phyloP scores from a whole-genome alignment of 345 rosid species.

The Eucalyptus sideroxylon region DNA sequence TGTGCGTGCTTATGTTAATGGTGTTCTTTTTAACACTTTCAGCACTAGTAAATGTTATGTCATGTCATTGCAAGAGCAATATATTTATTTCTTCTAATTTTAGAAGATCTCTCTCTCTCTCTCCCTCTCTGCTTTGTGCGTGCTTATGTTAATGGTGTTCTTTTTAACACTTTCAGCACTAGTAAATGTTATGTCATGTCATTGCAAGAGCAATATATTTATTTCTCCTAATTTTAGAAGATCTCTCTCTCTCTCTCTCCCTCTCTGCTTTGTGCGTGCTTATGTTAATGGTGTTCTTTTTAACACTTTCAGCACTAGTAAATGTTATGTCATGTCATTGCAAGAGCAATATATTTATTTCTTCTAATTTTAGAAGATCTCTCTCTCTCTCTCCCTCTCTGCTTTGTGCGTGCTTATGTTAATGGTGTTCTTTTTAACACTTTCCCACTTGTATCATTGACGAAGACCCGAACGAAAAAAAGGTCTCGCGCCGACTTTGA shows the following conservation, averaged over 20 bases:
- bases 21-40: no score
- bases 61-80: background rate
- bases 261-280: no score
- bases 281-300: no score
- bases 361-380: background rate
- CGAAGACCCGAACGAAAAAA: background rate
- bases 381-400: background rate
- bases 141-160: background rate
- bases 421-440: background rate
- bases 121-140: no score
- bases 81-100: no score
- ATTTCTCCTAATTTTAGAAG: no score
- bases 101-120: background rate
- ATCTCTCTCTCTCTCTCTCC: no score
- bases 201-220: no score
- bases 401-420: background rate
- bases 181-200: background rate
- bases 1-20: no score
- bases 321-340: background rate
- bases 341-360: no score
- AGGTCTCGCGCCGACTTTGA: background rate
- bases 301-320: background rate
- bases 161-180: background rate
- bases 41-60: background rate
- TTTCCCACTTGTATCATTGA: background rate